These are phyloP conservation scores for Pugionium dolabratum DNA, from an alignment of 345 rosid species.

Conservation along the genomic window DNA sequence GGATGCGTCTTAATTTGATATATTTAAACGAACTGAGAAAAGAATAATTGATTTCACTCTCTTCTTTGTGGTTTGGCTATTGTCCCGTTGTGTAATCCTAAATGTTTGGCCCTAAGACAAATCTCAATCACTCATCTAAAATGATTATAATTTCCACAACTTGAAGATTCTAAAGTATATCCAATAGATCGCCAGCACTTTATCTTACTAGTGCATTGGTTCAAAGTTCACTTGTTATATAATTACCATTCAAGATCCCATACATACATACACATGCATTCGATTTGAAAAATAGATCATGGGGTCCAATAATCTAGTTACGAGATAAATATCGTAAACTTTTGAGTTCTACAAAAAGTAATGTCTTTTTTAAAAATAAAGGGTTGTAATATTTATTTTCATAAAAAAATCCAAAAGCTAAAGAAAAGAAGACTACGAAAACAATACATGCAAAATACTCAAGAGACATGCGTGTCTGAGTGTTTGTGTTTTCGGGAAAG, in stretches of 20 bases:
- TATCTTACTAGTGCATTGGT: background rate
- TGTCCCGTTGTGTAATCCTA: background rate
- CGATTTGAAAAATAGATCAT: background rate
- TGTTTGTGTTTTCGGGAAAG: conserved; percentile 44
- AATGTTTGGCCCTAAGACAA: background rate
- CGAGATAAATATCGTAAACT: conserved; percentile 4
- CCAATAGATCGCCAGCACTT: background rate
- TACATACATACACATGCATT: background rate
- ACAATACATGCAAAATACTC: conserved; percentile 35
- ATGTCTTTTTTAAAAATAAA: conserved; percentile 22
- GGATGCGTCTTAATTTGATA: background rate
- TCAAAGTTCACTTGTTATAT: background rate
- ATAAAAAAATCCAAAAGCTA: conserved; percentile 11
- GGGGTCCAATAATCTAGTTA: conserved; percentile 31
- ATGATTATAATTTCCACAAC: background rate
- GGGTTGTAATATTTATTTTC: background rate
- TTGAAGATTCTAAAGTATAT: background rate
- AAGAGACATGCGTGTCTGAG: conserved; percentile 45
- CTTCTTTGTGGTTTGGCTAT: conserved; percentile 4
- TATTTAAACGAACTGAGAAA: background rate
- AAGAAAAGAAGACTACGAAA: conserved; percentile 13
- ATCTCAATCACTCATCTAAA: background rate
- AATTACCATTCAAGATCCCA: conserved; percentile 10
- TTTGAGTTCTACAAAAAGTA: conserved; percentile 24
- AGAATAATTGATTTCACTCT: background rate